A percentile compares a stretch with the other conserved stretches of the same genome.
Conservation (phyloP, 192 early-diverging fungal species). For the Chytriomyces sp. region DNA sequence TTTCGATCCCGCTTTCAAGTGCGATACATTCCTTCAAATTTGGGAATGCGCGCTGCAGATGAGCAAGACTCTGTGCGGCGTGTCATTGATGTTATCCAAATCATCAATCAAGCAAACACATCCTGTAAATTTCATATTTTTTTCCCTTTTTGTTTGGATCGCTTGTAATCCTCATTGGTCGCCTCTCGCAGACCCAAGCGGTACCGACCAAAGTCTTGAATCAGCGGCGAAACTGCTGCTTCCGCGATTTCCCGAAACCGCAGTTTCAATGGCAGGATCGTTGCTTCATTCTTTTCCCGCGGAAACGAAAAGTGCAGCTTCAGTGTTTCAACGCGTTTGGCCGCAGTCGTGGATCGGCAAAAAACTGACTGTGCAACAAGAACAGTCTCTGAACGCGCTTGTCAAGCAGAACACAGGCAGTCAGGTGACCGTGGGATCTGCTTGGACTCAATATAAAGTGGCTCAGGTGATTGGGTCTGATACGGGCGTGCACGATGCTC, state of each 20-base stretch:
- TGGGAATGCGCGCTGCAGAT: not conserved
- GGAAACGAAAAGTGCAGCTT: slow-evolving; percentile 18
- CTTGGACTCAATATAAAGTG: too few relatives aligned
- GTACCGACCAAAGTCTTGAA: not conserved
- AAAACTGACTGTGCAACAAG: slow-evolving; percentile 28
- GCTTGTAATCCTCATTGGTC: too few relatives aligned
- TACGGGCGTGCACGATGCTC: too few relatives aligned
- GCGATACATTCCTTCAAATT: slow-evolving; percentile 45
- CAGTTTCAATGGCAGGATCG: slow-evolving; percentile 22
- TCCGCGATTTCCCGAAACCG: slow-evolving; percentile 39
- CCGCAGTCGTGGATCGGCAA: slow-evolving; percentile 40
- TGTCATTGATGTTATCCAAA: slow-evolving; percentile 45
- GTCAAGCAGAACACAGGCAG: not conserved
- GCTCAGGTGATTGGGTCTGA: too few relatives aligned
- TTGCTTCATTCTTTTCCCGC: slow-evolving; percentile 28
- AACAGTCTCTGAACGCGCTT: slow-evolving; percentile 24
- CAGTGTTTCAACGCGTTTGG: slow-evolving; percentile 31
- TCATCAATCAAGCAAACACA: slow-evolving; percentile 46
- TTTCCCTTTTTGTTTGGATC: not conserved
- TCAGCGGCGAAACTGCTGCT: slow-evolving; percentile 11
- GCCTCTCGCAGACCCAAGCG: not conserved
- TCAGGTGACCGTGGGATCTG: too few relatives aligned
- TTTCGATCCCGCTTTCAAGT: slow-evolving; percentile 80
- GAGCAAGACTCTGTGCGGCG: slow-evolving; percentile 13
- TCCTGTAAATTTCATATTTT: slow-evolving; percentile 31